phyloP scores from a whole-genome alignment of 1,284 basidiomycete species.

The Abortiporus biennis region DNA sequence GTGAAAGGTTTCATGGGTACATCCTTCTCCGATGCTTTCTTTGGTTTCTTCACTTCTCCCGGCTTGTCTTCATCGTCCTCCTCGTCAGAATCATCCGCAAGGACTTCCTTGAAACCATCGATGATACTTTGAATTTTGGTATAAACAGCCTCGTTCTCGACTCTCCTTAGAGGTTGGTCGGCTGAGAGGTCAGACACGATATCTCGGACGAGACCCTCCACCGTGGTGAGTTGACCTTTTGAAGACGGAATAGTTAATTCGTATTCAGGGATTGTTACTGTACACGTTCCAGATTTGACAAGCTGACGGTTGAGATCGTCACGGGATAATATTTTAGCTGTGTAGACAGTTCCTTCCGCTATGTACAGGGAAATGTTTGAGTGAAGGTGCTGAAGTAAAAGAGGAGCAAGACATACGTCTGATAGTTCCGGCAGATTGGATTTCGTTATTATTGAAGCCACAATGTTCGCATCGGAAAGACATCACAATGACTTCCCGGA shows the following conservation, averaged over 20 bases:
- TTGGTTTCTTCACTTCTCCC: slow-evolving; percentile 15
- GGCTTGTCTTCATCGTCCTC: slow-evolving; percentile 30
- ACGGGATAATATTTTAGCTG: slow-evolving; percentile 71
- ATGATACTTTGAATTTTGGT: slow-evolving; percentile 78
- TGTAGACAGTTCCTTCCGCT: slow-evolving; percentile 75
- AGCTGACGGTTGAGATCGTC: slow-evolving; percentile 90
- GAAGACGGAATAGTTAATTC: slow-evolving; percentile 88
- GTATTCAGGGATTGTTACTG: slow-evolving; percentile 82
- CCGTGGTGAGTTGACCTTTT: slow-evolving; percentile 90
- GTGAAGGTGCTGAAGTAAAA: not conserved
- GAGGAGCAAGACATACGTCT: slow-evolving; percentile 53
- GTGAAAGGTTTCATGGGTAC: slow-evolving; percentile 74
- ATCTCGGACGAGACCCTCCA: slow-evolving; percentile 90
- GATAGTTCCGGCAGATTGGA: slow-evolving; percentile 88
- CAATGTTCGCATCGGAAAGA: slow-evolving; percentile 96
- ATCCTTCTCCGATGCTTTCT: slow-evolving; percentile 33
- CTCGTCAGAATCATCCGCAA: slow-evolving; percentile 65
- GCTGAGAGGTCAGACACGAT: slow-evolving; percentile 78
- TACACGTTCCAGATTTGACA: slow-evolving; percentile 85
- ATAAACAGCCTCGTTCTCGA: slow-evolving; percentile 76
- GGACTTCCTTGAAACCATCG: slow-evolving; percentile 58
- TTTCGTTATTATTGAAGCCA: slow-evolving; percentile 88
- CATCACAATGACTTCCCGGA: slow-evolving; percentile 93
- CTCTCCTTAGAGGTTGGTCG: slow-evolving; percentile 84
- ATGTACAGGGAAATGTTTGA: not conserved